Evolutionary conservation across 2,329 filamentous ascomycete species (phyloP).

Genomic region (Talaromyces sp.): DNA sequence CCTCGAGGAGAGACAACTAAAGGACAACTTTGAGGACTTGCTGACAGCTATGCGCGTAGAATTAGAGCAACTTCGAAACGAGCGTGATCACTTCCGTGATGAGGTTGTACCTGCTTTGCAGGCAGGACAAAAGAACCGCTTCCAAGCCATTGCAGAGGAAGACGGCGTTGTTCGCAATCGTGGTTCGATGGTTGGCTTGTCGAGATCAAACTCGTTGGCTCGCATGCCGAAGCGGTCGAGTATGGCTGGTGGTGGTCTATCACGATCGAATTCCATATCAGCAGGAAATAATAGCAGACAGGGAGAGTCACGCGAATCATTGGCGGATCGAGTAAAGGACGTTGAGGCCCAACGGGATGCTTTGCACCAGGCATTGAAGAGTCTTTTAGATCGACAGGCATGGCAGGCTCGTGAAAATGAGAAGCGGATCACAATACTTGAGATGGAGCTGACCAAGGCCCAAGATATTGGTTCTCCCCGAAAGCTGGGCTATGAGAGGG

Average conservation of each 20-base stretch:
- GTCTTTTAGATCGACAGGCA: slow-evolving; percentile 78
- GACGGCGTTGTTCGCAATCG: slow-evolving; percentile 39
- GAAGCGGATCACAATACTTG: slow-evolving; percentile 73
- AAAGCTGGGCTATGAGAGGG: slow-evolving; percentile 75
- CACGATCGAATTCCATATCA: slow-evolving; percentile 55
- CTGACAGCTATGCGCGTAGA: slow-evolving; percentile 78
- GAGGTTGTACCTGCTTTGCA: slow-evolving; percentile 74
- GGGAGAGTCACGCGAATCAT: slow-evolving; percentile 60
- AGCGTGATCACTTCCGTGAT: slow-evolving; percentile 78
- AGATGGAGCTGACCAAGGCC: slow-evolving; percentile 72
- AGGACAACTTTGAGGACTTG: slow-evolving; percentile 91
- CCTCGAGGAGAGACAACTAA: slow-evolving; percentile 77
- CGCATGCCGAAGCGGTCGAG: slow-evolving; percentile 41
- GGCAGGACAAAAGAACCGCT: slow-evolving; percentile 50
- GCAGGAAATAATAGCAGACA: slow-evolving; percentile 41
- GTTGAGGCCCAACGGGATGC: slow-evolving; percentile 92
- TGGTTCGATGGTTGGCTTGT: slow-evolving; percentile 52
- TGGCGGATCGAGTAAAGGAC: slow-evolving; percentile 81
- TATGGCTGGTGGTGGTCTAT: slow-evolving; percentile 45
- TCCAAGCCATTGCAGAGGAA: slow-evolving; percentile 62
- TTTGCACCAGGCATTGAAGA: slow-evolving; percentile 80
- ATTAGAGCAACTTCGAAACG: slow-evolving; percentile 74
- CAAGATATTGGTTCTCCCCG: slow-evolving; percentile 60
- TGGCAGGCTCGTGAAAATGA: slow-evolving; percentile 77
- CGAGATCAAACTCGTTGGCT: slow-evolving; percentile 65